phyloP scores from a whole-genome alignment of 805 yeast species.

The Cyberlindnera nakhonratchasimensis region DNA sequence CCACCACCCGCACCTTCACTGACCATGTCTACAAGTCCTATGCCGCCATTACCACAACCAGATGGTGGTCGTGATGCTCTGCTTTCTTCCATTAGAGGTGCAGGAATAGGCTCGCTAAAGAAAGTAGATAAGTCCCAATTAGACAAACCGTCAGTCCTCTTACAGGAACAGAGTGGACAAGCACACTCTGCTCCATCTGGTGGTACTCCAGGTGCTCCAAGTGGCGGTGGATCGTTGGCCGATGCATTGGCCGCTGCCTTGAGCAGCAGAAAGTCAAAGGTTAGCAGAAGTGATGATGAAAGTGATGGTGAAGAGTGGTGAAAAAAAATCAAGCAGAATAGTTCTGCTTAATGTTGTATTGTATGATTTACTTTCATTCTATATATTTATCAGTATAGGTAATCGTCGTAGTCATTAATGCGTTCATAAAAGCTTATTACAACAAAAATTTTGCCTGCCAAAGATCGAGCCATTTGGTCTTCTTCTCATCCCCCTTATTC shows the following conservation, averaged over 20 bases:
- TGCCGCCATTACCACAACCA: slow-evolving; percentile 32
- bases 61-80: slow-evolving; percentile 75
- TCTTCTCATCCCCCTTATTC: slow-evolving; percentile 48
- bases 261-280: slow-evolving; percentile 76
- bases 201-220: slow-evolving; percentile 43
- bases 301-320: slow-evolving; percentile 79
- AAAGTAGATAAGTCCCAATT: slow-evolving; percentile 81
- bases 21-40: slow-evolving; percentile 22
- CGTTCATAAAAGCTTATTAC: neutral
- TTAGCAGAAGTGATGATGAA: slow-evolving; percentile 77
- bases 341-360: neutral
- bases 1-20: slow-evolving; percentile 33
- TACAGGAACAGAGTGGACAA: slow-evolving; percentile 72
- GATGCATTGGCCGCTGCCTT: slow-evolving; percentile 89
- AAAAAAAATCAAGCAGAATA: neutral
- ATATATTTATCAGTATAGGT: neutral
- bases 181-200: slow-evolving; percentile 36
- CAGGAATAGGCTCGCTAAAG: slow-evolving; percentile 63
- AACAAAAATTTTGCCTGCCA: slow-evolving; percentile 45
- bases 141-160: slow-evolving; percentile 70
- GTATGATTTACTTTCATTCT: too few species aligned
- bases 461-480: slow-evolving; percentile 54
- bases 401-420: slow-evolving; percentile 1
- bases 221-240: slow-evolving; percentile 66
- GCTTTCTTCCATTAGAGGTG: slow-evolving; percentile 78